Percentiles rank a stretch among this genome's conserved stretches.
Conservation (phyloP, 2,329 filamentous ascomycete species). For the Fusarium armeniacum region DNA sequence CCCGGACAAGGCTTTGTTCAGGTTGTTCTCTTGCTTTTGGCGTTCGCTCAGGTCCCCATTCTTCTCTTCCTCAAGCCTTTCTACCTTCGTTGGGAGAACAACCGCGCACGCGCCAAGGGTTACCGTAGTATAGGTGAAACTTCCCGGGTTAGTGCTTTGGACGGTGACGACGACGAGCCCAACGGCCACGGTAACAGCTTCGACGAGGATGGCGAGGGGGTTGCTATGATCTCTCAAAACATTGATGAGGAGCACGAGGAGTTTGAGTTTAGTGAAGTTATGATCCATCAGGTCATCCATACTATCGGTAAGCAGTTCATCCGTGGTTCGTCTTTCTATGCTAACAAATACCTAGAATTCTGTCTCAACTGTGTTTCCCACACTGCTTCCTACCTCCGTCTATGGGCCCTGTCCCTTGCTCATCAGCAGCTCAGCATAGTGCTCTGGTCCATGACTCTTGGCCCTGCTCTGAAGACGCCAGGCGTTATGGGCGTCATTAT, state of each 20-base stretch:
- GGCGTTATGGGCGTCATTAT: constrained; percentile 81
- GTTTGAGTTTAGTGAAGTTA: constrained; percentile 96
- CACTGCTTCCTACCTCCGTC: constrained; percentile 97
- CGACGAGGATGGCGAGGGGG: constrained; percentile 80
- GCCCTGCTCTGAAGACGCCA: constrained; percentile 76
- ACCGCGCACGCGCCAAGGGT: constrained; percentile 85
- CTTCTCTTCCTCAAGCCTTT: constrained; percentile 96
- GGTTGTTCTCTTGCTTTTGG: constrained; percentile 82
- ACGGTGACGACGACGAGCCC: constrained; percentile 78
- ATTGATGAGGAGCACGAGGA: constrained; percentile 90
- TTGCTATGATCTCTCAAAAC: constrained; percentile 90
- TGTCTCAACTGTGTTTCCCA: constrained; percentile 99
- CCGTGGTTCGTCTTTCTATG: neutral
- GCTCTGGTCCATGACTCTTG: constrained; percentile 96
- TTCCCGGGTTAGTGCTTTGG: constrained; percentile 87
- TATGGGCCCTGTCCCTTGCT: constrained; percentile 96
- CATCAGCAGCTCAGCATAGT: constrained; percentile 98
- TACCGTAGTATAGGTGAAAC: constrained; percentile 95
- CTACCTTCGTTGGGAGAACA: constrained; percentile 94
- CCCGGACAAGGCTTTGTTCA: constrained; percentile 82
- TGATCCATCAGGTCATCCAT: constrained; percentile 99
- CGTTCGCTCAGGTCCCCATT: constrained; percentile 88
- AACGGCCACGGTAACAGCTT: constrained; percentile 71
- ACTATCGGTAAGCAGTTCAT: constrained; percentile 81
- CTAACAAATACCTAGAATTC: constrained; percentile 77